Evolutionary conservation across 1,139 yeast species (phyloP), one percentile per base, ranked within the genome.

Genomic region (Lodderomyces orthopsilosis): DNA sequence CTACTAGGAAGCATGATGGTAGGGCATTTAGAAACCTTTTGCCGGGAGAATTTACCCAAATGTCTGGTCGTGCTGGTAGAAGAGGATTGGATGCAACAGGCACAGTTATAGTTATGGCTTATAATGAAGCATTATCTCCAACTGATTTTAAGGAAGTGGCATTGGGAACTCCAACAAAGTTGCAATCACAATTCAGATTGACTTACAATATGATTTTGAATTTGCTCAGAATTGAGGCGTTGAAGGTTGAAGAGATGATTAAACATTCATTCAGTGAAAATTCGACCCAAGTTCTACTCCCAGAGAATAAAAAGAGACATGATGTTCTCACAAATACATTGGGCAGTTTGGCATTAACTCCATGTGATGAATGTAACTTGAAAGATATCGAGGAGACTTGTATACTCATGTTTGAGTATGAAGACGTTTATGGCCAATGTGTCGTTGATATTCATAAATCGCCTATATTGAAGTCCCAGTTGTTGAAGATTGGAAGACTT

Each of bases 31-130:
- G 99, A 61, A 79, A 84, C 57, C 70, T 93, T 48, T 72, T 85
- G 9, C 96, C 98, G 0, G 98, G 98, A 38, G 98, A 93, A 61
- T 93, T 91, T 61, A 94, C 97, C 1, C 98, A 93, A 66, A 93
- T 94, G 98, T 91, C 98, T 0, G 98, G 98, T 42, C 80, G 98
- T 65, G 98, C 98, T 2, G 98, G 98, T 51, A 83, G 98, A 68
- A 83, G 98, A 74, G 98, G 98, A 37, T 70, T 93, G 51, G 98
- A 93, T 70, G 71, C 82, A 23, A 88, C 88, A 1, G 98, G 98
- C 56, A 91, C 96, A 0, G 98, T 94, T n/a, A 90, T 94, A 47
- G 82, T 91, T 21, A 89, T 93, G 95, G 77, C 94, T 2, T 86
- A 83, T 55, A 81, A 80, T 40, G 83, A 83, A 23, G 90, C 95